Conservation (phyloP, 768 basidiomycete species). For the Boletus sp. region DNA sequence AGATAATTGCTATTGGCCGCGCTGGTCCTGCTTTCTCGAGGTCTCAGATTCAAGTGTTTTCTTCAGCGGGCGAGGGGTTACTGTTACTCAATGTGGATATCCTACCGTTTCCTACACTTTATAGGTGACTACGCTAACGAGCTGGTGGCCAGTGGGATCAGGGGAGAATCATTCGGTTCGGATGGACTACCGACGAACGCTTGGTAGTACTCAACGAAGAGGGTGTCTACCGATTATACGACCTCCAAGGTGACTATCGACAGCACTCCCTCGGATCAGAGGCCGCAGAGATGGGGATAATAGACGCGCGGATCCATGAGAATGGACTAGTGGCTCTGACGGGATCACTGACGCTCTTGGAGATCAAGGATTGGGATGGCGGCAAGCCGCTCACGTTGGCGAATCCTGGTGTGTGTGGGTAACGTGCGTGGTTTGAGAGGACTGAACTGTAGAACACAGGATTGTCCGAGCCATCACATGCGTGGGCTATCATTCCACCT, state of each 20-base stretch:
- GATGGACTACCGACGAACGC: conserved; percentile 81
- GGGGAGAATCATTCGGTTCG: conserved; percentile 75
- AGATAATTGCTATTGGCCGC: conserved; percentile 70
- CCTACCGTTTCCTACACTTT: not conserved
- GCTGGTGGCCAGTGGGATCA: conserved; percentile 79
- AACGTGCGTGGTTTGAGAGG: conserved; percentile 3
- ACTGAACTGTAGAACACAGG: conserved; percentile 39
- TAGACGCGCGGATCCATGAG: conserved; percentile 85
- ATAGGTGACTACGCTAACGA: conserved; percentile 8
- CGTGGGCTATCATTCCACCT: conserved; percentile 90
- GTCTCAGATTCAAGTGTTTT: conserved; percentile 85
- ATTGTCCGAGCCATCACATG: conserved; percentile 71
- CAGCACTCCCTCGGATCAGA: conserved; percentile 85
- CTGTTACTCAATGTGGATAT: conserved; percentile 71
- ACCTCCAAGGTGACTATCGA: conserved; percentile 80
- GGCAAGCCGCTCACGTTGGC: conserved; percentile 69
- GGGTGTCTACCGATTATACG: conserved; percentile 87
- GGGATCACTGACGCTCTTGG: conserved; percentile 69
- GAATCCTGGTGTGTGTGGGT: conserved; percentile 62
- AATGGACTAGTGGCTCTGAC: conserved; percentile 86
- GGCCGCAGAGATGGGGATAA: conserved; percentile 75
- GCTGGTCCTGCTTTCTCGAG: conserved; percentile 58
- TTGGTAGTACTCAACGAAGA: conserved; percentile 89
- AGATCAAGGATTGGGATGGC: conserved; percentile 90
- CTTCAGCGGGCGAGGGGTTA: conserved; percentile 75